Evolutionary conservation across 768 basidiomycete species (phyloP), one percentile per base, ranked within the genome.

Genomic region (Rhizopogon sp.): DNA sequence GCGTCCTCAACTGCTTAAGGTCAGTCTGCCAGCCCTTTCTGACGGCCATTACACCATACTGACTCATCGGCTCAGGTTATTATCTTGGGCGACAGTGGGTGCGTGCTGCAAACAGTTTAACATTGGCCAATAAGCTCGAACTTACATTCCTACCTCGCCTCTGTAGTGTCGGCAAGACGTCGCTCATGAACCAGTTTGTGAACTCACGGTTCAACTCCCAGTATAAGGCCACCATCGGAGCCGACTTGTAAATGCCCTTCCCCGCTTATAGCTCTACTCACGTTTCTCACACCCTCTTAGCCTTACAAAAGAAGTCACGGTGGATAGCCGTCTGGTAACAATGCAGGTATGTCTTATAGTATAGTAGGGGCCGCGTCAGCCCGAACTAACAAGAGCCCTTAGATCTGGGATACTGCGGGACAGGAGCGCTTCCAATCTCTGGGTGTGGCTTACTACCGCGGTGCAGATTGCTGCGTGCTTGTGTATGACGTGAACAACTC

Each of bases 101-200:
- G 67, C 58, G 90, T 79, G 52, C 62, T 40, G 20, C 52, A 56
- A 33, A 25, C 22, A 61, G 41, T 44, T 45, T 13, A 14, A 25
- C 52, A 31, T 31, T 7, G 49, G 37, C 31, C 50, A 22, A 28
- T 39, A 28, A 31, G 40, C 43, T 39, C 52, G 62, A 39, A 42
- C 59, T 58, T 55, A 59, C 31, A 33, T 28, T 56, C 55, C 50
- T 39, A 2, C 3, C 14, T 37, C 9, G 1, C 35, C 39, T 49
- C 33, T 52, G 16, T 64, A 95, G 95, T 55, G 96, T 98, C 71
- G 96, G 95, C 42, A 98, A 98, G 88, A 98, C 97, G 41, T 98
- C 96, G 29, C 88, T 99, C 65, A 99, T 99, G 97, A 98, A 98
- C 78, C 97, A 99, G 76, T 98, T 97, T 77, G 97, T 99, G 61